phyloP scores from a whole-genome alignment of 1,139 yeast species.

The Suhomyces atakaporum region DNA sequence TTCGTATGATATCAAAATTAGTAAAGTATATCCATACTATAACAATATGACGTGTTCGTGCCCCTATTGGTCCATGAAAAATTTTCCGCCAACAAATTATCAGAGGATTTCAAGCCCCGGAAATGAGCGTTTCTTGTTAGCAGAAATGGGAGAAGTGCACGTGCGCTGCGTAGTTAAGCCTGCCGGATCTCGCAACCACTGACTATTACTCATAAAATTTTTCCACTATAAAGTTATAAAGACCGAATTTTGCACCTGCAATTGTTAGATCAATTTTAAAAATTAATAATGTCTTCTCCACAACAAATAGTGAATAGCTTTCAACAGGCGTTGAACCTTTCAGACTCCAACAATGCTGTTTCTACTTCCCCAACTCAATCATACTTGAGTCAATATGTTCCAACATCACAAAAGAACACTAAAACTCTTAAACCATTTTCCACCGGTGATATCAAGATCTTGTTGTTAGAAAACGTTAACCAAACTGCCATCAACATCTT shows the following conservation, averaged over 20 bases:
- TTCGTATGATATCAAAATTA: no score
- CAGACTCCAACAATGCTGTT: constrained; percentile 65
- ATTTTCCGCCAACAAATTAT: constrained; percentile 5
- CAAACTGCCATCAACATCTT: constrained; percentile 87
- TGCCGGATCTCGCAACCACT: constrained; percentile 5
- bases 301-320: constrained; percentile 67
- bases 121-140: no score
- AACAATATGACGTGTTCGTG: background rate
- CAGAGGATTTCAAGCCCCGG: constrained; percentile 5
- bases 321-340: constrained; percentile 54
- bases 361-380: constrained; percentile 72
- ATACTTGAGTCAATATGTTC: constrained; percentile 46
- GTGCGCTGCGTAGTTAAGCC: constrained; percentile 4
- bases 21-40: no score
- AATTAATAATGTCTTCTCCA: constrained; percentile 57
- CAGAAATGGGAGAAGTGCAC: constrained; percentile 9
- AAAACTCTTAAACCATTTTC: constrained; percentile 86
- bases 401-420: constrained; percentile 48
- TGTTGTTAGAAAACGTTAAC: constrained; percentile 90
- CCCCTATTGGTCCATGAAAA: constrained; percentile 5
- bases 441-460: constrained; percentile 88
- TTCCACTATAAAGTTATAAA: constrained; percentile 7
- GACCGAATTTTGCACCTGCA: background rate
- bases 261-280: background rate
- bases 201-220: constrained; percentile 14